Base-by-base conservation (phyloP, 2,329 filamentous ascomycete genomes). In the Clonostachys rosea region DNA sequence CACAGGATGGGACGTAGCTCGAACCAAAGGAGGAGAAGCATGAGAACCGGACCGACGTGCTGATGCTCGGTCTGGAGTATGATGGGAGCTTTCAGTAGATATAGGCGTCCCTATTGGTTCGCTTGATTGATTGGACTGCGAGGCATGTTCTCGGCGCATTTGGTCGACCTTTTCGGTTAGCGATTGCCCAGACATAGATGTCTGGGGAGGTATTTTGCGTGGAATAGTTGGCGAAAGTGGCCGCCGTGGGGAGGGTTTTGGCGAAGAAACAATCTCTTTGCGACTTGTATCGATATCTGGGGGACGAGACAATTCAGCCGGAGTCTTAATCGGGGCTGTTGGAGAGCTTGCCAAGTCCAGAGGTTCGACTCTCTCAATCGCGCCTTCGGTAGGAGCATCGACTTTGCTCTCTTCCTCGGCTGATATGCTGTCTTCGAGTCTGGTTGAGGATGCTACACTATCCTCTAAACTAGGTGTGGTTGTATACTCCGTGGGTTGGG, bases 1-100 rank as follows among this genome's bases (percentile, higher is more conserved):
- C 5, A 63, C 62, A 9, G 78, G 77, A 47, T 80, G 76, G 2
- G 78, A 77, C n/a, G 70, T 64, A 3, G 78, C 69, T 43, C 79
- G 73, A 42, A 74, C 59, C 56, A 82, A 72, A 5, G 79, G 78
- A 34, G 78, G 76, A 11, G 78, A 77, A 16, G 70, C 62, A 40
- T 60, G 68, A 46, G 67, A 57, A 34, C 73, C 73, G 30, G 68
- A 61, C 53, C 70, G 76, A 52, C 78, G 71, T 33, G 70, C 63
- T 34, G 68, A 50, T 7, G 58, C 59, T n/a, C 65, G 65, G 11
- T 74, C 70, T 4, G 56, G 47, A 13, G 50, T 52, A 30, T 56
- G 44, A 34, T 56, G 59, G 13, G 55, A 40, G 45, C 62, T 50
- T 20, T 61, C 59, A 13, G 50, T 47, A 12, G 48, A 47, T 37